These are phyloP conservation scores for Phaeotremella skinneri DNA, from an alignment of 768 basidiomycete species.

Conservation along the genomic window DNA sequence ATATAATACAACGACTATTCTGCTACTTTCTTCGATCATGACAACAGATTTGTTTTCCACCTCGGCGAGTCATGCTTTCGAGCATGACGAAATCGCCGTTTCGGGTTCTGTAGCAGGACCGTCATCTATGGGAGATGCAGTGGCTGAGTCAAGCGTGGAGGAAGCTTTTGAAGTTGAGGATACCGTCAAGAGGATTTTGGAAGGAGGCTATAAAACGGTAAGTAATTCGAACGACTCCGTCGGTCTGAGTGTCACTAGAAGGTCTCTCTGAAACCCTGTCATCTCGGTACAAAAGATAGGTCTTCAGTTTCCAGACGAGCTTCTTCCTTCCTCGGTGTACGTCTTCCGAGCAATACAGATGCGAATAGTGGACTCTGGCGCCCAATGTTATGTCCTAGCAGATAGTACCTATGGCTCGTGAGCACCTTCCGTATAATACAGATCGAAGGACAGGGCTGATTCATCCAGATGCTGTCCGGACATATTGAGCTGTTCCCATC, in stretches of 20 bases:
- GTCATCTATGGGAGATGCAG: conserved; percentile 32
- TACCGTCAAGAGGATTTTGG: conserved; percentile 63
- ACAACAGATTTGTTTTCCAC: conserved; percentile 41
- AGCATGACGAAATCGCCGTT: conserved; percentile 33
- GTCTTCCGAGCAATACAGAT: conserved; percentile 69
- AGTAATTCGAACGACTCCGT: conserved; percentile 29
- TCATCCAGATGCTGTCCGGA: conserved; percentile 84
- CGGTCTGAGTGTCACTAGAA: not conserved
- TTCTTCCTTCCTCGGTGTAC: conserved; percentile 78
- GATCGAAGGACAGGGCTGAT: not conserved
- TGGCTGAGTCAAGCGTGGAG: conserved; percentile 51
- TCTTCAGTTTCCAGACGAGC: conserved; percentile 93
- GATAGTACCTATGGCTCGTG: conserved; percentile 98
- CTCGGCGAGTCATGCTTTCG: conserved; percentile 47
- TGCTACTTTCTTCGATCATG: not conserved
- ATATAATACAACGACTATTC: no score
- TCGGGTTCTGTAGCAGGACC: conserved; percentile 22
- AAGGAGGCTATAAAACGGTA: conserved; percentile 70
- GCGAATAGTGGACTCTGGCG: conserved; percentile 47
- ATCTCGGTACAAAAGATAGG: conserved; percentile 56
- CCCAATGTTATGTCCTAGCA: conserved; percentile 83
- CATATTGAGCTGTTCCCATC: conserved; percentile 90
- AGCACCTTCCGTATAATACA: conserved; percentile 27
- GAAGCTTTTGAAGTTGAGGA: conserved; percentile 72
- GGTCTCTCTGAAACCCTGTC: conserved; percentile 2